These are phyloP conservation scores for Penicillium nordicum DNA, from an alignment of 2,329 filamentous ascomycete species.

Conservation along the genomic window DNA sequence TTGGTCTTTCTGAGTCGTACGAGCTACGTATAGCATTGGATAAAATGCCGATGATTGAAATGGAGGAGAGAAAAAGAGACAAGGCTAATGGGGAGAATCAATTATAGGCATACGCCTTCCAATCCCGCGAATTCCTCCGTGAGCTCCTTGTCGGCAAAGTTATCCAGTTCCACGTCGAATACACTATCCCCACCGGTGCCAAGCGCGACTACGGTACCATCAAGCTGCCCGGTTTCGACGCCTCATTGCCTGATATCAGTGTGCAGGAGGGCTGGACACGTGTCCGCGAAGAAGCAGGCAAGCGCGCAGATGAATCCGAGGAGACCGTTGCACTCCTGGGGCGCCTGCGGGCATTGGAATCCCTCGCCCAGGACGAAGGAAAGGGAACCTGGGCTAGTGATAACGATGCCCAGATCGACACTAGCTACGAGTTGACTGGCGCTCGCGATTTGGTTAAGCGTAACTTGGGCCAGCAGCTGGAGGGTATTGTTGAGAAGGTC, in stretches of 20 bases:
- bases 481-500: conserved; percentile 85
- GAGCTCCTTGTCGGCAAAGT: conserved; percentile 80
- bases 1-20: neutral
- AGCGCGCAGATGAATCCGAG: conserved; percentile 77
- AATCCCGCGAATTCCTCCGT: conserved; percentile 89
- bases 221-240: conserved; percentile 63
- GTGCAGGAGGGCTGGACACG: conserved; percentile 90
- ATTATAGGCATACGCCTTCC: conserved; percentile 72
- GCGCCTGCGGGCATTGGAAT: conserved; percentile 72
- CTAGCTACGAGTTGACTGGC: conserved; percentile 75
- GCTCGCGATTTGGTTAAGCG: conserved; percentile 71
- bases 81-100: neutral
- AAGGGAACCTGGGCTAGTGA: conserved; percentile 76
- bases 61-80: neutral
- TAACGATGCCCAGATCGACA: conserved; percentile 64
- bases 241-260: conserved; percentile 75
- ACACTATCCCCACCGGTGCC: conserved; percentile 74
- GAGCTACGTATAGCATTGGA: neutral
- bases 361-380: conserved; percentile 70
- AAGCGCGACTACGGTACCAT: conserved; percentile 86
- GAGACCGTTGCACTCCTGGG: conserved; percentile 69
- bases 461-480: conserved; percentile 80
- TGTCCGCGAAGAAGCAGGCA: conserved; percentile 88
- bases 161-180: conserved; percentile 78
- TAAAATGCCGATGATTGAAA: neutral